Evolutionary conservation across 1,284 basidiomycete species (phyloP).

Genomic region (Volvariella surrecta): DNA sequence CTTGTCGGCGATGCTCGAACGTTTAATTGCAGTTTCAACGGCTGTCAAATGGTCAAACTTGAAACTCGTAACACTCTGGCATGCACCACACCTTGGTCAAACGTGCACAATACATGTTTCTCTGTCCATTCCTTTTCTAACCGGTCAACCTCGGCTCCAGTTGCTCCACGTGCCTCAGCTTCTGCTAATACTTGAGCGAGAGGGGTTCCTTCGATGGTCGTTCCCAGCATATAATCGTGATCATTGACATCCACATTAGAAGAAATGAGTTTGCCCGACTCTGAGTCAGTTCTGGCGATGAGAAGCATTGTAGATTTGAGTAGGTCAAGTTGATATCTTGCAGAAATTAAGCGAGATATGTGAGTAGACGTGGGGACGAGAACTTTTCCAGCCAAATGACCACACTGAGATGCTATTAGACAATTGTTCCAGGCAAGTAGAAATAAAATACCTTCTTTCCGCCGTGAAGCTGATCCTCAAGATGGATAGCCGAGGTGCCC

Average conservation of each 20-base stretch:
- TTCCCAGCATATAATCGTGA: slow-evolving; percentile 74
- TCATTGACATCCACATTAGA: slow-evolving; percentile 78
- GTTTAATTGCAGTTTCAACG: slow-evolving; percentile 49
- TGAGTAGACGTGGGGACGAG: slow-evolving; percentile 86
- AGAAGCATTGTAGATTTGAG: slow-evolving; percentile 83
- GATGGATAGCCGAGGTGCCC: slow-evolving; percentile 83
- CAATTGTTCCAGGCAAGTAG: background rate
- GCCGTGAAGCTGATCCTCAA: slow-evolving; percentile 90
- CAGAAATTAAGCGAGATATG: slow-evolving; percentile 73
- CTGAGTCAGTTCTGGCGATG: slow-evolving; percentile 88
- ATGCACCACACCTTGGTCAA: slow-evolving; percentile 58
- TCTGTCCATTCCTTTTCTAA: slow-evolving; percentile 77
- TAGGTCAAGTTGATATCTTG: slow-evolving; percentile 85
- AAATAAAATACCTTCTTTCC: slow-evolving; percentile 64
- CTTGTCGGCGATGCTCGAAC: slow-evolving; percentile 44
- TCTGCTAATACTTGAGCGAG: slow-evolving; percentile 70
- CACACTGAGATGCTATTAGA: slow-evolving; percentile 43
- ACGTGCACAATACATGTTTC: slow-evolving; percentile 71
- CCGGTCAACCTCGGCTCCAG: slow-evolving; percentile 63
- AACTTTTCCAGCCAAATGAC: slow-evolving; percentile 91
- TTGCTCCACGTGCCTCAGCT: slow-evolving; percentile 64
- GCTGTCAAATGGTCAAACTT: slow-evolving; percentile 28
- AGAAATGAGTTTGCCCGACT: slow-evolving; percentile 82
- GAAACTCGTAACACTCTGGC: background rate
- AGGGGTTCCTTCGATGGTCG: slow-evolving; percentile 43